Evolutionary conservation across 441 rosid genomes (phyloP).

Genomic region (Adansonia gregorii): DNA sequence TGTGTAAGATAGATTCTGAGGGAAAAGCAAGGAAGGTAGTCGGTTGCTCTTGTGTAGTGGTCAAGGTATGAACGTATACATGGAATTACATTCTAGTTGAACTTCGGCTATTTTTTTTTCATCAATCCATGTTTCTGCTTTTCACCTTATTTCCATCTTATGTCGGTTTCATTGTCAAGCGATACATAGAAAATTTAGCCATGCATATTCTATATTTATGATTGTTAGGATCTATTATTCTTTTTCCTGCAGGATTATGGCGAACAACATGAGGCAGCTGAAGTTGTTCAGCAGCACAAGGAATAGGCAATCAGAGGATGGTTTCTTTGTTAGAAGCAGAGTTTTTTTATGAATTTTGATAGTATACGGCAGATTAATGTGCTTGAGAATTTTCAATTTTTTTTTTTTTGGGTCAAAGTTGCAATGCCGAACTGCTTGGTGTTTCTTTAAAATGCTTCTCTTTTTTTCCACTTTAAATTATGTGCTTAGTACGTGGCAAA

Average conservation of each 20-base stretch:
- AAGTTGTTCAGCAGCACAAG: slow-evolving; percentile 20
- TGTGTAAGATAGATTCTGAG: slow-evolving; percentile 50
- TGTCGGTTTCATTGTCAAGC: background rate
- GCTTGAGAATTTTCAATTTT: slow-evolving; percentile 3
- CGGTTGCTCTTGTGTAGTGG: slow-evolving; percentile 54
- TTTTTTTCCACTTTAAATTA: background rate
- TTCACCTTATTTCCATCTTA: background rate
- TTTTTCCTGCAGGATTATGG: slow-evolving; percentile 25
- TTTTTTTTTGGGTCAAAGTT: background rate
- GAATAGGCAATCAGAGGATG: background rate
- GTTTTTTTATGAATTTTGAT: background rate
- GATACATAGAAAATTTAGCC: background rate
- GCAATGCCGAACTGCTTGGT: background rate
- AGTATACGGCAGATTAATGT: background rate
- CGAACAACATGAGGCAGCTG: slow-evolving; percentile 17
- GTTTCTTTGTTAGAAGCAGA: background rate
- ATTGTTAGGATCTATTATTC: background rate
- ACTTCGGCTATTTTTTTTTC: background rate
- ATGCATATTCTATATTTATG: background rate
- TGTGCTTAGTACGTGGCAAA: background rate
- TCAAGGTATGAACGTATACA: slow-evolving; percentile 34
- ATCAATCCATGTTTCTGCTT: background rate
- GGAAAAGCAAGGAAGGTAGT: slow-evolving; percentile 38
- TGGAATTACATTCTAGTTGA: background rate
- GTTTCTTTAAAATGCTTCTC: background rate